Evolutionary conservation across 768 basidiomycete species (phyloP).

Genomic region (Multifurca ochricompacta): DNA sequence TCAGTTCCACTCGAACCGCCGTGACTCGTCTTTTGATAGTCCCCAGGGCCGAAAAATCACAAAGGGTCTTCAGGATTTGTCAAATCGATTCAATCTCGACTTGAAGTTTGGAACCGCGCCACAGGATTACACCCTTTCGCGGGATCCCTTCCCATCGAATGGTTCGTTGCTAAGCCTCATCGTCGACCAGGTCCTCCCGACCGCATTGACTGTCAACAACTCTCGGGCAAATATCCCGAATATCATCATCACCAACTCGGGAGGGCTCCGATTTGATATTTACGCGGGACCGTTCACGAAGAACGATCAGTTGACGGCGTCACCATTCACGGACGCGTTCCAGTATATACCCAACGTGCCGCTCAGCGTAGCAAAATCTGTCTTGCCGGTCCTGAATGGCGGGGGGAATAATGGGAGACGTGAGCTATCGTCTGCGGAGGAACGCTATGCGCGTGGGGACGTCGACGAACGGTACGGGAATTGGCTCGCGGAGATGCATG

Average conservation of each 20-base stretch:
- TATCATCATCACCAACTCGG: conserved; percentile 59
- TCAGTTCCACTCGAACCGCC: conserved; percentile 57
- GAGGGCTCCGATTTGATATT: conserved; percentile 57
- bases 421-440: conserved; percentile 29
- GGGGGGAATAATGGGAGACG: conserved; percentile 33
- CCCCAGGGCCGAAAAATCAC: conserved; percentile 44
- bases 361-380: conserved; percentile 41
- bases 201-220: conserved; percentile 54
- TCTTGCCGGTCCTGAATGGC: conserved; percentile 47
- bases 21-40: conserved; percentile 58
- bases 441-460: conserved; percentile 40
- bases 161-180: conserved; percentile 54
- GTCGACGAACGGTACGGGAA: conserved; percentile 42
- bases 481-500: conserved; percentile 56
- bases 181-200: conserved; percentile 33
- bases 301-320: conserved; percentile 72
- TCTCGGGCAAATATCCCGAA: conserved; percentile 50
- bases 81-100: conserved; percentile 52
- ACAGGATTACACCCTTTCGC: conserved; percentile 60
- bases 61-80: conserved; percentile 43
- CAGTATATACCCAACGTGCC: conserved; percentile 51
- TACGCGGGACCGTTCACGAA: conserved; percentile 65
- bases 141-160: conserved; percentile 57
- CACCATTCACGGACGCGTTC: conserved; percentile 62
- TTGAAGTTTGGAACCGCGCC: conserved; percentile 66